Conservation (phyloP, 2,329 filamentous ascomycete species). For the Tothia fuscella region DNA sequence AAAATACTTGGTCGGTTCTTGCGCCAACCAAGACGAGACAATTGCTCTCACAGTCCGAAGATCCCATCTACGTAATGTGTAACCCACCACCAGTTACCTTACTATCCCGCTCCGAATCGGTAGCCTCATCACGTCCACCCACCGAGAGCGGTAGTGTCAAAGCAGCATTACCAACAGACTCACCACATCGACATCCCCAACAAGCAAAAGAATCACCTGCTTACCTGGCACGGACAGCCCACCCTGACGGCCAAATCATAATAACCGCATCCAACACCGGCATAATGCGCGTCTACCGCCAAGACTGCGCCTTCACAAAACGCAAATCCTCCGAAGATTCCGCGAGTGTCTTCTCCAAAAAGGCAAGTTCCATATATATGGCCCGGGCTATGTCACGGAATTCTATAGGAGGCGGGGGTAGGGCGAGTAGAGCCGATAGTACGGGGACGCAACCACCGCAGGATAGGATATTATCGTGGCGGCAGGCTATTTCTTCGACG, state of each 20-base stretch:
- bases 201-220: slow-evolving; percentile 51
- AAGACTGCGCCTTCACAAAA: slow-evolving; percentile 60
- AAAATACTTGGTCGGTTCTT: slow-evolving; percentile 80
- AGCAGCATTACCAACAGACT: slow-evolving; percentile 5
- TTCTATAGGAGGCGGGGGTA: not conserved
- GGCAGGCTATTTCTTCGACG: slow-evolving; percentile 52
- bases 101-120: slow-evolving; percentile 58
- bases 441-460: slow-evolving; percentile 39
- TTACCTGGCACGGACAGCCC: slow-evolving; percentile 63
- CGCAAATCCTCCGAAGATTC: slow-evolving; percentile 1
- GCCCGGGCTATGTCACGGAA: slow-evolving; percentile 20
- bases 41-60: slow-evolving; percentile 66
- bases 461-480: slow-evolving; percentile 82
- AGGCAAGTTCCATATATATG: slow-evolving; percentile 41
- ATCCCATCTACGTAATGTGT: slow-evolving; percentile 92
- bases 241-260: slow-evolving; percentile 77
- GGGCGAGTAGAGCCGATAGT: slow-evolving; percentile 37
- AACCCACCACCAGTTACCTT: slow-evolving; percentile 86
- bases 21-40: slow-evolving; percentile 69
- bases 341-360: slow-evolving; percentile 16
- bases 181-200: slow-evolving; percentile 11
- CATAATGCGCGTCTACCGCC: slow-evolving; percentile 84
- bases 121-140: slow-evolving; percentile 36
- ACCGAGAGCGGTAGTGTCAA: slow-evolving; percentile 27
- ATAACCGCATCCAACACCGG: slow-evolving; percentile 83